phyloP scores from a whole-genome alignment of 768 basidiomycete genomes.

The Serendipita sp. region DNA sequence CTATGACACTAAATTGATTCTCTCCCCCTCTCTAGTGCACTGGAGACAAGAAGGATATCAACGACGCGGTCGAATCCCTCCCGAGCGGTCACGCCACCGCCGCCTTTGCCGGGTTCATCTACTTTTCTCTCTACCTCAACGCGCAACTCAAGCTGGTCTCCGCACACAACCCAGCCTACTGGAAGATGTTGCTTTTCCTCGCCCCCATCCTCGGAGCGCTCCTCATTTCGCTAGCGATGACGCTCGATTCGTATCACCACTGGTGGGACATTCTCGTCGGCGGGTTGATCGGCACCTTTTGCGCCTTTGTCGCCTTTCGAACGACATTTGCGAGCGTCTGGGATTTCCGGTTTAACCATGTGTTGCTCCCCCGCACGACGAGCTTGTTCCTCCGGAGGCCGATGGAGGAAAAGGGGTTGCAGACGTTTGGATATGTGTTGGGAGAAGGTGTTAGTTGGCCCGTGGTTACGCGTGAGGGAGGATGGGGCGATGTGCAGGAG shows the following conservation, averaged over 20 bases:
- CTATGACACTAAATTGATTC: constrained; percentile 26
- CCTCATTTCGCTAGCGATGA: constrained; percentile 43
- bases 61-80: constrained; percentile 41
- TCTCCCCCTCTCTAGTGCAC: constrained; percentile 39
- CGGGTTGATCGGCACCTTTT: constrained; percentile 32
- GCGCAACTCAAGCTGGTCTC: constrained; percentile 43
- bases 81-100: constrained; percentile 45
- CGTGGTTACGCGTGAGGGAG: constrained; percentile 28
- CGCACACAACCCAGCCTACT: constrained; percentile 45
- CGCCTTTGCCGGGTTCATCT: constrained; percentile 40
- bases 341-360: constrained; percentile 45
- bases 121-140: constrained; percentile 32
- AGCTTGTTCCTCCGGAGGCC: constrained; percentile 28
- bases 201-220: constrained; percentile 39
- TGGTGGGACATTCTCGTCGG: constrained; percentile 45
- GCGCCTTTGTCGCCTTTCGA: constrained; percentile 37
- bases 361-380: constrained; percentile 36
- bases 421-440: constrained; percentile 24
- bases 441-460: not conserved
- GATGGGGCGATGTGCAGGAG: constrained; percentile 27
- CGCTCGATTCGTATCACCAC: constrained; percentile 24
- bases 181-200: constrained; percentile 46
- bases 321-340: constrained; percentile 40
- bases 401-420: constrained; percentile 16
- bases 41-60: constrained; percentile 37